These are phyloP conservation scores for Taiwanofungus camphoratus DNA, from an alignment of 1,284 basidiomycete genomes.

Conservation along the genomic window DNA sequence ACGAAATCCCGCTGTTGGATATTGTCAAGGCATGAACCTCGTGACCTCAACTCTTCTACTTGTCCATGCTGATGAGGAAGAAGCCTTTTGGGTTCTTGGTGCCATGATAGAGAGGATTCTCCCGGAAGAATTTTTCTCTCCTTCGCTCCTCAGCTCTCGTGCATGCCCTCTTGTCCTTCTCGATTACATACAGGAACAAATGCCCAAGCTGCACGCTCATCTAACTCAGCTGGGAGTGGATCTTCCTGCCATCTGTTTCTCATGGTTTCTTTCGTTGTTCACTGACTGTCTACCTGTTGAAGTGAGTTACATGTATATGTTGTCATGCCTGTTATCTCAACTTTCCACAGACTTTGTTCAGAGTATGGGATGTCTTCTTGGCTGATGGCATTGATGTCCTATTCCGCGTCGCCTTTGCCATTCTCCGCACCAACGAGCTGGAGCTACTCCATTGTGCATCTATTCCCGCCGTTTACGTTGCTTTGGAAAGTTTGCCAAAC, in stretches of 20 bases:
- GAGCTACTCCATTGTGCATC: slow-evolving; percentile 81
- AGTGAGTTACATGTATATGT: slow-evolving; percentile 36
- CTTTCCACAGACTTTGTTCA: slow-evolving; percentile 66
- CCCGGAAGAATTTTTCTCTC: slow-evolving; percentile 81
- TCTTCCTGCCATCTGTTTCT: slow-evolving; percentile 92
- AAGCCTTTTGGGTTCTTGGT: slow-evolving; percentile 93
- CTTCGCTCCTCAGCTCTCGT: slow-evolving; percentile 80
- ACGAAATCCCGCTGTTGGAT: slow-evolving; percentile 81
- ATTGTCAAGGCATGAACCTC: slow-evolving; percentile 94
- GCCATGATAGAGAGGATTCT: slow-evolving; percentile 86
- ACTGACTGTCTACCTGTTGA: slow-evolving; percentile 96
- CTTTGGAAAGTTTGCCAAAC: slow-evolving; percentile 81
- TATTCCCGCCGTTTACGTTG: slow-evolving; percentile 82
- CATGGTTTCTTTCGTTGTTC: slow-evolving; percentile 96
- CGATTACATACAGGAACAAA: slow-evolving; percentile 76
- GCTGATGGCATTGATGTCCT: slow-evolving; percentile 90
- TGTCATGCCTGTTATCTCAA: slow-evolving; percentile 7
- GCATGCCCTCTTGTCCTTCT: slow-evolving; percentile 90
- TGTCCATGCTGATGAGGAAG: slow-evolving; percentile 91
- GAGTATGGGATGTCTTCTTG: slow-evolving; percentile 94
- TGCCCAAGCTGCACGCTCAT: slow-evolving; percentile 76
- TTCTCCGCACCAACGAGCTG: slow-evolving; percentile 77
- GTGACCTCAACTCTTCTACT: slow-evolving; percentile 91
- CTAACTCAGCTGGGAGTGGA: slow-evolving; percentile 82
- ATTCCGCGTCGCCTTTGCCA: slow-evolving; percentile 86